Conservation (phyloP, 2,329 filamentous ascomycete genomes). For the Penicillium corylophilum region DNA sequence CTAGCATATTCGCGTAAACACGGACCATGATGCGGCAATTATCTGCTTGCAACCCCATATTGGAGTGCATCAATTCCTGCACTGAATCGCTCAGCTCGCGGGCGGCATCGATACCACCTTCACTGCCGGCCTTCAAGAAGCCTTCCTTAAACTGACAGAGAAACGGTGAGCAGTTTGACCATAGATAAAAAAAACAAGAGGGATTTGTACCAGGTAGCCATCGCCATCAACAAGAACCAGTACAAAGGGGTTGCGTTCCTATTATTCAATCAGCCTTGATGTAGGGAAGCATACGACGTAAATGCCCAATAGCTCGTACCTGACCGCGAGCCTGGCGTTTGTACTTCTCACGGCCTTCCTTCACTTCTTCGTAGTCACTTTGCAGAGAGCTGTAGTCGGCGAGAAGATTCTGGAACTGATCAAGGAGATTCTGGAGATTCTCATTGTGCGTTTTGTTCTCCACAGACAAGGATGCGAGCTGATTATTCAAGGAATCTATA, state of each 20-base stretch:
- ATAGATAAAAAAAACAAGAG: conserved; percentile 53
- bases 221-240: conserved; percentile 64
- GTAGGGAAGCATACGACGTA: background rate
- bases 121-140: conserved; percentile 48
- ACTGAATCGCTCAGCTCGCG: conserved; percentile 54
- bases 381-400: conserved; percentile 56
- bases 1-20: conserved; percentile 57
- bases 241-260: conserved; percentile 58
- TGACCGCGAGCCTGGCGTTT: conserved; percentile 52
- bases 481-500: conserved; percentile 25
- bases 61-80: conserved; percentile 44
- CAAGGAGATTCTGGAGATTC: conserved; percentile 34
- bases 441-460: conserved; percentile 32
- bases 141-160: conserved; percentile 70
- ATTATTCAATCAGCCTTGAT: conserved; percentile 12
- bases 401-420: conserved; percentile 49
- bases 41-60: conserved; percentile 48
- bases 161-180: conserved; percentile 30
- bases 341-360: conserved; percentile 55
- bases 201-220: conserved; percentile 48
- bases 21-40: conserved; percentile 56
- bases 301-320: conserved; percentile 23
- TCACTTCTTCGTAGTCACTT: conserved; percentile 58
- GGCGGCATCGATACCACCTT: conserved; percentile 59
- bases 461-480: conserved; percentile 17